Conservation (phyloP, 2,329 filamentous ascomycete genomes). For the Neofusicoccum umdonicola region DNA sequence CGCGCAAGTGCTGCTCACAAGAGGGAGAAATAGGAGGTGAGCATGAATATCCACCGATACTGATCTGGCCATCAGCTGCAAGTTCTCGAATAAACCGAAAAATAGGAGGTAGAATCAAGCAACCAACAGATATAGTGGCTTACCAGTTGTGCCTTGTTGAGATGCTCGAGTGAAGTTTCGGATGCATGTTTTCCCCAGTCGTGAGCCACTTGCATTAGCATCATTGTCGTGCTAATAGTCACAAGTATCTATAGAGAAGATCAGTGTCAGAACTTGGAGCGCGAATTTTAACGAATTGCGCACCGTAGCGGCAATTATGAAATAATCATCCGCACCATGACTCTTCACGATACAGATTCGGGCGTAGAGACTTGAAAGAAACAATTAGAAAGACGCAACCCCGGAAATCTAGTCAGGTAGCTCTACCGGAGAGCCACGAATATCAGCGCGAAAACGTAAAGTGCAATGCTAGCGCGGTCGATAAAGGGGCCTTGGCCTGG, state of each 20-base stretch:
- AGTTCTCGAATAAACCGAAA: not conserved
- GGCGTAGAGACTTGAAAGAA: not conserved
- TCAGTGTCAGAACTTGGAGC: not conserved
- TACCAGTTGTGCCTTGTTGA: not conserved
- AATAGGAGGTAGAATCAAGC: accelerated
- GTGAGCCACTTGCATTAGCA: not conserved
- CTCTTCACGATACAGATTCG: not conserved
- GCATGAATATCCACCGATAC: constrained; percentile 6
- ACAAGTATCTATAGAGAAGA: not conserved
- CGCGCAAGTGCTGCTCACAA: not conserved
- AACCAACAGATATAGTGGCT: not conserved
- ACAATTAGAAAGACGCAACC: not conserved
- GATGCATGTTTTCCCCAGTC: constrained; percentile 8
- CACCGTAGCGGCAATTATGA: not conserved
- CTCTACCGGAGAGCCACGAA: not conserved
- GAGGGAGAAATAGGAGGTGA: not conserved
- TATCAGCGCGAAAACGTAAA: not conserved
- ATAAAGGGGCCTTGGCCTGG: not conserved
- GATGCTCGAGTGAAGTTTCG: not conserved
- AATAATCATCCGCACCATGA: not conserved
- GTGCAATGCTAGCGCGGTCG: not conserved
- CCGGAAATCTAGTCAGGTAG: no score
- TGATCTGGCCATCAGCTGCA: not conserved
- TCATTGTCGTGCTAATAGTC: not conserved
- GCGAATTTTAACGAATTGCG: not conserved